Percentiles rank a stretch among this genome's conserved stretches.
phyloP scores from a whole-genome alignment of 164 flowering plant genomes.

The Vitis rotundifolia region DNA sequence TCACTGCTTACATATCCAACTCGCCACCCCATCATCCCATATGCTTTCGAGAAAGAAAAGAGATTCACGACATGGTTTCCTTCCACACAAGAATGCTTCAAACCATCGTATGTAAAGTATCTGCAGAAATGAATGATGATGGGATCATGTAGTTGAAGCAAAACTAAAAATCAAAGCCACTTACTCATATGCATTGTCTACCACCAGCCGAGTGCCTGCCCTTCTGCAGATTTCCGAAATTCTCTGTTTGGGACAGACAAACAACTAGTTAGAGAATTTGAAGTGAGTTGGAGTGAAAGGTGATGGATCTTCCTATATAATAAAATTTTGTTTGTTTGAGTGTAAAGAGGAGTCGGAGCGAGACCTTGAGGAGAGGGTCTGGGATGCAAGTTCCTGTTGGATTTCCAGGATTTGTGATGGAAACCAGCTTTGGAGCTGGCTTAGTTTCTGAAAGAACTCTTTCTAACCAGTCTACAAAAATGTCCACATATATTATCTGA shows the following conservation, averaged over 20 bases:
- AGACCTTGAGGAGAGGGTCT: conserved; percentile 68
- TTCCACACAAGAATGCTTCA: conserved; percentile 65
- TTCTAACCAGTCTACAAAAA: conserved; percentile 65
- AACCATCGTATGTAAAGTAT: conserved; percentile 74
- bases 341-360: conserved; percentile 2
- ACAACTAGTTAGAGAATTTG: conserved; percentile 4
- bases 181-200: conserved; percentile 84
- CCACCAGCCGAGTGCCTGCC: conserved; percentile 76
- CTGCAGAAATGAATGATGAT: conserved; percentile 31
- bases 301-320: neutral
- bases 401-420: conserved; percentile 79
- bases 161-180: conserved; percentile 10
- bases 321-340: neutral
- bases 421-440: conserved; percentile 74
- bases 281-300: neutral
- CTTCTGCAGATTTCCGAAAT: conserved; percentile 63
- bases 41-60: conserved; percentile 82
- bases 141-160: neutral
- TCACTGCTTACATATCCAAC: conserved; percentile 72
- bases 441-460: conserved; percentile 42
- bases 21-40: conserved; percentile 93
- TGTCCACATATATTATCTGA: neutral
- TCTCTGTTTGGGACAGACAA: conserved; percentile 36
- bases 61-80: conserved; percentile 67
- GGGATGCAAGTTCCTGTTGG: conserved; percentile 82